Evolutionary conservation across 768 basidiomycete genomes (phyloP), one percentile per base, ranked within the genome.

Genomic region (Paxillus rubicundulus): DNA sequence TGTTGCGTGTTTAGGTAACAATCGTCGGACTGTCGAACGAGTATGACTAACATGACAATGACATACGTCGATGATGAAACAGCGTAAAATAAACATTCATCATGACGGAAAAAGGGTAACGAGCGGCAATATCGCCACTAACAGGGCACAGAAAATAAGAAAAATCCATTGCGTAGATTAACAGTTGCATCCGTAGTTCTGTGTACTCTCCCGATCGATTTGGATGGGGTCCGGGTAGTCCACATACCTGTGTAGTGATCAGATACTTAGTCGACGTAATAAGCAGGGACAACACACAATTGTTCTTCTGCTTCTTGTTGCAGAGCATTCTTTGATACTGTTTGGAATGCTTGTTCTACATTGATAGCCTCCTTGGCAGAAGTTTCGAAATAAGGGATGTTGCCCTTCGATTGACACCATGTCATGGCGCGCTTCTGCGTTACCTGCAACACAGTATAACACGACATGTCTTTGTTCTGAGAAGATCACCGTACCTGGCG

Each of bases 321-420:
- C 59, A 99, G 74, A 10, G 97, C 97, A 70, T 97, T 98, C 89
- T 96, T 96, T n/a, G 96, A 96, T 50, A 98, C 95, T 2, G 95
- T 97, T 72, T 97, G 95, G 85, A 99, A 99, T 4, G 96, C 97
- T 70, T 98, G 96, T 70, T 99, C 97, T 49, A 99, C 97, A 65
- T 99, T 99, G 79, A 98, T 98, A 10, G 97, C 96, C 73, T 99
- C 97, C 74, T 99, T 99, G 37, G 97, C 97, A 9, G 97, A 99
- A 5, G 97, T 98, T 77, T 99, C 97, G 70, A 98, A 99, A 75
- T 98, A 99, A 27, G 97, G 97, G 58, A 99, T 98, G 73, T 98
- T 98, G 68, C 96, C 96, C 76, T 98, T 98, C 53, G 95, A 88
- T 64, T 98, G 95, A 71, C 97, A 99, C 97, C 97, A 99, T 4